These are phyloP conservation scores for Penicillium olsonii DNA, from an alignment of 2,329 filamentous ascomycete species.

Conservation along the genomic window DNA sequence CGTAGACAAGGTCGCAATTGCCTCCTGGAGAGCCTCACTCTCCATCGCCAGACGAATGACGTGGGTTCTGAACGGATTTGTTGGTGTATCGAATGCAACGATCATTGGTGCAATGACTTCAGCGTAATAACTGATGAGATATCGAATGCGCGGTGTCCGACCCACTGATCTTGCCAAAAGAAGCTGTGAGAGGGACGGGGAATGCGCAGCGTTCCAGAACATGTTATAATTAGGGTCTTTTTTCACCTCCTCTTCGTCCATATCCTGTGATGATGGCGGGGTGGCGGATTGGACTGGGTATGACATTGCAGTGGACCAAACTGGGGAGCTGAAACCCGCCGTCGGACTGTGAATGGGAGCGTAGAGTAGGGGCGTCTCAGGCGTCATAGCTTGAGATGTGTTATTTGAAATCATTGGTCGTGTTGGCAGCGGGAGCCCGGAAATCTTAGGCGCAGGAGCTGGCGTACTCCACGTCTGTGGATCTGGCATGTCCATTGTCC, in stretches of 20 bases:
- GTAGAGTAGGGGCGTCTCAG: slow-evolving; percentile 18
- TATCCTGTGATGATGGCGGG: slow-evolving; percentile 13
- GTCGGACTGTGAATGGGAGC: slow-evolving; percentile 16
- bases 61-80: slow-evolving; percentile 83
- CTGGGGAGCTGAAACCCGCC: slow-evolving; percentile 10
- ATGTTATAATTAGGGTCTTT: slow-evolving; percentile 12
- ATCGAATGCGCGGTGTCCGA: slow-evolving; percentile 76
- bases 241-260: slow-evolving; percentile 23
- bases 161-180: slow-evolving; percentile 51
- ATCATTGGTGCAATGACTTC: slow-evolving; percentile 89
- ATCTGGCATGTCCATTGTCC: slow-evolving; percentile 26
- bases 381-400: slow-evolving; percentile 14
- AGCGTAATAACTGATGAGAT: slow-evolving; percentile 90
- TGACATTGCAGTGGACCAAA: slow-evolving; percentile 16
- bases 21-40: slow-evolving; percentile 85
- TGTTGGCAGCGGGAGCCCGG: slow-evolving; percentile 21
- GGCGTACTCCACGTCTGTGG: slow-evolving; percentile 22
- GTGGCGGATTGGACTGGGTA: slow-evolving; percentile 10
- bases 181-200: slow-evolving; percentile 38
- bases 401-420: slow-evolving; percentile 14
- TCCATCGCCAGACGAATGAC: slow-evolving; percentile 74
- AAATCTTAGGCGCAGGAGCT: slow-evolving; percentile 20
- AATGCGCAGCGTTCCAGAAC: slow-evolving; percentile 24
- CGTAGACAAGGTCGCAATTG: slow-evolving; percentile 82
- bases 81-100: slow-evolving; percentile 83